Percentiles rank a stretch among this genome's conserved stretches.
phyloP scores from a whole-genome alignment of 2,329 filamentous ascomycete species.

The Phyllosticta citriasiana region DNA sequence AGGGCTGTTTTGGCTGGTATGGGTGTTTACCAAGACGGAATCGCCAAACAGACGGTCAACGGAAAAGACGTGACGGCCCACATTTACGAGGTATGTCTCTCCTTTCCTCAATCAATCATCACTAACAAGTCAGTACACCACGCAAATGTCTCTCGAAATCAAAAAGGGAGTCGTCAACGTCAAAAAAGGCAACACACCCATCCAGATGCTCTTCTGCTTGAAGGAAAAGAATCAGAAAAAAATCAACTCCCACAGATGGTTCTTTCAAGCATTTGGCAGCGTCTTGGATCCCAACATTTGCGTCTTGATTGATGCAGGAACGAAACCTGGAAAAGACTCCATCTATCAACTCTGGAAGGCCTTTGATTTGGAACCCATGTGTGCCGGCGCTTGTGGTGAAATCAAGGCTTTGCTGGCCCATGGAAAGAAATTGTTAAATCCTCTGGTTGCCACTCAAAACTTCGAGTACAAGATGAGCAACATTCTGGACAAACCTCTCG shows the following conservation, averaged over 20 bases:
- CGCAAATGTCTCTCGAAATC: conserved; percentile 74
- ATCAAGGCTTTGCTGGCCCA: conserved; percentile 95
- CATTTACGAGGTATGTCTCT: conserved; percentile 58
- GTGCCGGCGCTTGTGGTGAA: conserved; percentile 92
- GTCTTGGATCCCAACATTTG: conserved; percentile 94
- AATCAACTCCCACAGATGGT: conserved; percentile 99
- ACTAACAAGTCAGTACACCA: conserved; percentile 51
- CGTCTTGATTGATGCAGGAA: conserved; percentile 91
- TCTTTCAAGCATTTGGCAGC: conserved; percentile 92
- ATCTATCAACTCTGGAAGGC: conserved; percentile 99
- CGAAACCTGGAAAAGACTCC: conserved; percentile 83
- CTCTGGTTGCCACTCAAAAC: conserved; percentile 90
- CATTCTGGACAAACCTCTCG: conserved; percentile 93
- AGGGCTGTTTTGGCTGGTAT: conserved; percentile 82
- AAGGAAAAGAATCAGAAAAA: conserved; percentile 99
- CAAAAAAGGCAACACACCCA: conserved; percentile 73
- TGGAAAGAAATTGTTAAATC: conserved; percentile 84
- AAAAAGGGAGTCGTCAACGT: conserved; percentile 83
- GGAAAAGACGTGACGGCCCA: conserved; percentile 92
- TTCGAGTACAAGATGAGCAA: conserved; percentile 99
- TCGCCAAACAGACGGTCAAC: conserved; percentile 97
- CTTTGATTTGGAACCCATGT: conserved; percentile 96
- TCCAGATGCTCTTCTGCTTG: conserved; percentile 94
- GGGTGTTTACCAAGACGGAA: conserved; percentile 96
- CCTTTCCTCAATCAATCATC: too few relatives aligned